Evolutionary conservation across 352 stramenopile genomes (phyloP).

Genomic region (Globisporangium echinulatum): DNA sequence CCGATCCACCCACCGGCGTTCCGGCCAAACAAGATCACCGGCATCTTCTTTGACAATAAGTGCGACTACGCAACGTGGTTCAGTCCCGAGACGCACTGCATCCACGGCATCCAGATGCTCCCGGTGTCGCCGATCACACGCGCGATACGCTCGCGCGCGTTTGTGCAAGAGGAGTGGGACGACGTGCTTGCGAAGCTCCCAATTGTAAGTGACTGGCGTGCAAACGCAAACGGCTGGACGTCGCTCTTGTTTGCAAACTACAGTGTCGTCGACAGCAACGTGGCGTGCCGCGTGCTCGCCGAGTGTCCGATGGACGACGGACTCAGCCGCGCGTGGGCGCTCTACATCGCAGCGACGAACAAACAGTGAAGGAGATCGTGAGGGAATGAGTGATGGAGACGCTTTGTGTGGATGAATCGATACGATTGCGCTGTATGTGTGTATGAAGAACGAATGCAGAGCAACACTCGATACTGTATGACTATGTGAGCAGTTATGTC

Average conservation of each 20-base stretch:
- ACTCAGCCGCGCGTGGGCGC: slow-evolving; percentile 57
- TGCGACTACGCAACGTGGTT: slow-evolving; percentile 74
- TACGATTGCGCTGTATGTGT: too few species aligned
- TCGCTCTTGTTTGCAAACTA: slow-evolving; percentile 65
- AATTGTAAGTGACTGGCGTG: slow-evolving; percentile 43
- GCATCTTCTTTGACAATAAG: slow-evolving; percentile 76
- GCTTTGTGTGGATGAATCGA: too few species aligned
- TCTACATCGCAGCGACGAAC: slow-evolving; percentile 46
- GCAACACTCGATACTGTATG: too few species aligned
- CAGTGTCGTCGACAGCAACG: slow-evolving; percentile 28
- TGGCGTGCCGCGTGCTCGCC: slow-evolving; percentile 30
- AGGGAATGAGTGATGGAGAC: too few species aligned
- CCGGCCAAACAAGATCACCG: slow-evolving; percentile 61
- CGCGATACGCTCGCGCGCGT: slow-evolving; percentile 26
- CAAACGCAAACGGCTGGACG: slow-evolving; percentile 39
- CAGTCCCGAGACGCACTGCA: slow-evolving; percentile 64
- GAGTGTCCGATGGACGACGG: slow-evolving; percentile 61
- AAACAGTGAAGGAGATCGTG: neutral
- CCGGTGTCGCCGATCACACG: slow-evolving; percentile 49
- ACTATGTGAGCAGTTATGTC: too few species aligned
- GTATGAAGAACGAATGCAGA: too few species aligned
- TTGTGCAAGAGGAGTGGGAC: slow-evolving; percentile 59
- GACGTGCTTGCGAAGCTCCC: slow-evolving; percentile 46
- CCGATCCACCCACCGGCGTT: slow-evolving; percentile 42
- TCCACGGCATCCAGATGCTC: slow-evolving; percentile 76